Base-by-base conservation (phyloP, 1,284 basidiomycete genomes). In the Rhodofomes roseus region DNA sequence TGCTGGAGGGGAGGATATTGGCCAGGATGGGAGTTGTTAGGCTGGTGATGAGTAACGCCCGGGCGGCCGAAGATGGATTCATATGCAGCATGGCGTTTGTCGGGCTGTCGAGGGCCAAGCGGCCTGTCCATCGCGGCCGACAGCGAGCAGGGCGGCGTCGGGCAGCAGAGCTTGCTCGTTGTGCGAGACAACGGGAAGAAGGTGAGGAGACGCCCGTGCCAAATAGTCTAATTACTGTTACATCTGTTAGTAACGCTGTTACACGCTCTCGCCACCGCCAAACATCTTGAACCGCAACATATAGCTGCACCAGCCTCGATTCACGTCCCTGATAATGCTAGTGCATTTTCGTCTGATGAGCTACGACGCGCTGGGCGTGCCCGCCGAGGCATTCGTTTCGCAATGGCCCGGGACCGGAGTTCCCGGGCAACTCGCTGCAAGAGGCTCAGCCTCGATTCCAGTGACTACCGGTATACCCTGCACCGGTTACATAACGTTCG, bases 1-100 rank as follows among this genome's bases (percentile, higher is more conserved):
- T 69, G 72, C 37, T 71, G 72, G 25, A 71, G 69, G 22, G 72
- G 74, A n/a, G 71, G 70, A 57, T 74, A 71, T 60, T 55, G 44
- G 56, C 62, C 58, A 59, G 65, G 57, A 64, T 62, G 39, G 60
- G 63, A 31, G 68, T 68, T 59, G 70, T 68, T 59, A 70, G 55
- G 62, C 36, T 73, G 69, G 55, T 86, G 85, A 70, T 87, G 85
- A 40, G 77, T 67, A 44, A 79, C 74, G 61, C 82, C 83, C 51
- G 90, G 86, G 23, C 91, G 81, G 37, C 90, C 89, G 72, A 93
- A 93, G 73, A 93, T 92, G 68, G 86, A 84, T 72, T 92, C 87
- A 77, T 90, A 93, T 41, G 91, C 91, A 59, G 83, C 81, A 71
- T 83, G 78, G 59, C 89, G 86, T 70, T 90, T 90, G 77, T 90